Evolutionary conservation across 306 rosid species (phyloP), one percentile per base, ranked within the genome.

Genomic region (Cucurbita pepo): DNA sequence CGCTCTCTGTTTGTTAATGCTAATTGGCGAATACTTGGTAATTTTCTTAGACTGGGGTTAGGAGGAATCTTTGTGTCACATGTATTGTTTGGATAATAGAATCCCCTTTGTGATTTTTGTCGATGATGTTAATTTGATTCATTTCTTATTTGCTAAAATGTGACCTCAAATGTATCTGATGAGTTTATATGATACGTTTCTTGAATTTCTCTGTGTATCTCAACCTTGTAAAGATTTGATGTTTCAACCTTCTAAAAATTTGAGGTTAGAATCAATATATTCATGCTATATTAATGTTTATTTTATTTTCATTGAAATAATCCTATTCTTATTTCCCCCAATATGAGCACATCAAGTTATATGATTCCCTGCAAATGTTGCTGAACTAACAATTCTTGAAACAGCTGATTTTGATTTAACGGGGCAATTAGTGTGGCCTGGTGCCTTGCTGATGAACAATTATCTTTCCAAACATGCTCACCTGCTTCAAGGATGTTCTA

Each of bases 351-450:
- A 21, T 21, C 22, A 21, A 21, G 22, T 21, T 21, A 21, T 1
- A 21, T 21, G 22, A 21, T 21, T 21, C 22, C 22, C 22, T 21
- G 22, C 1, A 21, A 21, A 21, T 21, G 22, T 21, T 21, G 22
- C 22, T 21, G 22, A 21, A 21, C 22, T 21, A 21, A 21, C 15
- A 5, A 51, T 78, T 74, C 60, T 82, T 50, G 82, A 41, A 80
- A 82, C 88, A 90, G 98, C 96, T 77, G 98, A 92, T 83, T 92
- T 88, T 83, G 98, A 92, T 85, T 81, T 90, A 82, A 92, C 98
- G 11, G 98, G 98, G 69, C 96, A 92, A 59, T 67, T 92, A 87
- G 98, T 92, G 7, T 92, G 98, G 98, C 98, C 98, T 9, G 98
- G 98, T 71, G 98, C 98, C 72, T 85, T 88, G 87, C 79, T 92